Conservation (phyloP, 75 land plant species). For the Gnetum montanum region DNA sequence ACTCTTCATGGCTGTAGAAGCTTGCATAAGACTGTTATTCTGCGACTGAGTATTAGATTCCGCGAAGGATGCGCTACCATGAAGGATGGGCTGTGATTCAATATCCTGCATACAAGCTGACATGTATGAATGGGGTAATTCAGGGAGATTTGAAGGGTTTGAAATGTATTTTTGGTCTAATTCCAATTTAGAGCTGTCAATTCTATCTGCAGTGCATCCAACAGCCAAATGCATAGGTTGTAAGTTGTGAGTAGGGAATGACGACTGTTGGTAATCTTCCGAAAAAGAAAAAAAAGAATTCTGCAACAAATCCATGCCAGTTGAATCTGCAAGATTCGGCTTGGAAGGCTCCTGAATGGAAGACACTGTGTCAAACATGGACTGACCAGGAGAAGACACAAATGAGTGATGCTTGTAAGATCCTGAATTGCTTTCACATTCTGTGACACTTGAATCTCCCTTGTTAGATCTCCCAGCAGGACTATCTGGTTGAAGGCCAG, state of each 20-base stretch:
- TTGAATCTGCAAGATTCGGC: constrained; percentile 18
- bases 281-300: constrained; percentile 2
- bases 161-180: constrained; percentile 4
- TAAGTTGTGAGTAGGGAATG: not conserved
- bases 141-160: constrained; percentile 4
- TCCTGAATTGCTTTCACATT: constrained; percentile 38
- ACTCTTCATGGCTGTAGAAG: constrained; percentile 1
- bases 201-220: constrained; percentile 5
- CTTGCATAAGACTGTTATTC: not conserved
- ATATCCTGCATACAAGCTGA: not conserved
- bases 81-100: constrained; percentile 3
- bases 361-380: constrained; percentile 34
- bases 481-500: constrained; percentile 12
- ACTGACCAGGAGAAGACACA: constrained; percentile 30
- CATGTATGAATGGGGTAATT: not conserved
- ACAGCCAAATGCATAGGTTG: constrained; percentile 1
- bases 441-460: constrained; percentile 31
- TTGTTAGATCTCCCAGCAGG: constrained; percentile 11
- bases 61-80: constrained; percentile 4
- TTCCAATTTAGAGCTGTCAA: constrained; percentile 4
- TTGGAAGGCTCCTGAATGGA: constrained; percentile 29
- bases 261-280: constrained; percentile 4
- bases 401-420: constrained; percentile 14
- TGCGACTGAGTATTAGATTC: not conserved
- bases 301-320: constrained; percentile 4